Conservation (phyloP, 2,329 filamentous ascomycete genomes). For the Pestalotiopsis sp. region DNA sequence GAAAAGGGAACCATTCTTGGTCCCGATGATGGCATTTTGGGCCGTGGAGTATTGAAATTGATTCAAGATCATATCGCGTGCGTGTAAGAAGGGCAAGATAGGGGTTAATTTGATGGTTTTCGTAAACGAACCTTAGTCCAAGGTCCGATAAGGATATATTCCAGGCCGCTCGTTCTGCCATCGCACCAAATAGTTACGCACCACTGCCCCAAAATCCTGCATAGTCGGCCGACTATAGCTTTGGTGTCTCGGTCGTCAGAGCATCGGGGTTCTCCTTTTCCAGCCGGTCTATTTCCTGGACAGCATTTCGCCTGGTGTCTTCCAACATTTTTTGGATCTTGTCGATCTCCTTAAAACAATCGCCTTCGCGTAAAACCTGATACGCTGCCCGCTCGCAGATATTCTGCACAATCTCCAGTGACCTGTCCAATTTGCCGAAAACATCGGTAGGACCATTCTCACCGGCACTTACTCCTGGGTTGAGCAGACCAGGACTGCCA, state of each 20-base stretch:
- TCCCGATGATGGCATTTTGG: too few species aligned
- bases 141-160: too few species aligned
- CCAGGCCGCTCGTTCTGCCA: too few species aligned
- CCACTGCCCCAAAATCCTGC: slow-evolving; percentile 45
- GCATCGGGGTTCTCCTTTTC: slow-evolving; percentile 49
- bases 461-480: slow-evolving; percentile 17
- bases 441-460: slow-evolving; percentile 41
- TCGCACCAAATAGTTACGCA: slow-evolving; percentile 26
- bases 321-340: slow-evolving; percentile 67
- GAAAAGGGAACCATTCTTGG: too few species aligned
- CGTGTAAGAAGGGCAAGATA: too few species aligned
- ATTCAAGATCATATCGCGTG: too few species aligned
- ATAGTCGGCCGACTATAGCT: slow-evolving; percentile 56
- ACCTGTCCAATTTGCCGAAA: slow-evolving; percentile 76
- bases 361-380: slow-evolving; percentile 84
- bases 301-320: slow-evolving; percentile 63
- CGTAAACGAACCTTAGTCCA: too few species aligned
- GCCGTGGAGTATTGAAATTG: too few species aligned
- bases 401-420: slow-evolving; percentile 76
- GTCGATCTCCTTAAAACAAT: slow-evolving; percentile 76
- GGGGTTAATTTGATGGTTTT: too few species aligned
- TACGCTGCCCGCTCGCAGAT: slow-evolving; percentile 87
- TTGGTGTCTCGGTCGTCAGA: slow-evolving; percentile 30
- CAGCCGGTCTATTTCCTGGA: slow-evolving; percentile 59
- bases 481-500: slow-evolving; percentile 25